Evolutionary conservation across 305 asterid species (phyloP), one percentile per base, ranked within the genome.

Genomic region (Rubia tinctorum): DNA sequence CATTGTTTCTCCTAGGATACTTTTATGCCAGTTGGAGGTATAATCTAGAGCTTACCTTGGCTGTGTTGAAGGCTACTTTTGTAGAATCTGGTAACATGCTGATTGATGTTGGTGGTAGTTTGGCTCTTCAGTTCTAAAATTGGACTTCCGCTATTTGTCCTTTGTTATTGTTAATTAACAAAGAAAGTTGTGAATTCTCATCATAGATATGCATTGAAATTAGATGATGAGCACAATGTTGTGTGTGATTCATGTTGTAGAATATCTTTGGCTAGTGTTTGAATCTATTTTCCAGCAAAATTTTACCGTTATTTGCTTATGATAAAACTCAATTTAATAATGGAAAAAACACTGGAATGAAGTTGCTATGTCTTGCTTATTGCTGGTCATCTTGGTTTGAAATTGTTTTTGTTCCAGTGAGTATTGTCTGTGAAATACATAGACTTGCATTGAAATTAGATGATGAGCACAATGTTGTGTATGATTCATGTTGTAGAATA

Each of bases 131-230:
- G 72, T 87, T 83, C 71, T 58, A 79, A 73, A 94, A 94, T 40
- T 77, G 85, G 62, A 90, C 85, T 8, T n/a, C 56, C 10, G 74
- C 91, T 9, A 23, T 68, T 1, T 37, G 68, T 63, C 6, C 47
- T 5, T 42, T 70, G 70, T 87, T 87, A 45, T 70, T 69, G 73
- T 94, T 94, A 71, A 91, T 77, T 94, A 71, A 91, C 78, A 14
- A 94, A 95, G 84, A 91, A 88, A n/a, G 99, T 97, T 69, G 89
- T 89, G 78, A 97, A 94, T 80, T 75, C 82, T 69, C 86, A 84
- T 0, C 79, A 69, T 7, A 90, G 13, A 90, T 97, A 97, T 94
- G 72, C 47, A 44, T 73, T 37, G 43, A 69, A 44, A 71, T 53
- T 20, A 73, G 64, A n/a, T 17, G 39, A 40, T 23, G 11, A 22